These are phyloP conservation scores for Xylaria multiplex DNA, from an alignment of 2,329 filamentous ascomycete genomes.

Conservation along the genomic window DNA sequence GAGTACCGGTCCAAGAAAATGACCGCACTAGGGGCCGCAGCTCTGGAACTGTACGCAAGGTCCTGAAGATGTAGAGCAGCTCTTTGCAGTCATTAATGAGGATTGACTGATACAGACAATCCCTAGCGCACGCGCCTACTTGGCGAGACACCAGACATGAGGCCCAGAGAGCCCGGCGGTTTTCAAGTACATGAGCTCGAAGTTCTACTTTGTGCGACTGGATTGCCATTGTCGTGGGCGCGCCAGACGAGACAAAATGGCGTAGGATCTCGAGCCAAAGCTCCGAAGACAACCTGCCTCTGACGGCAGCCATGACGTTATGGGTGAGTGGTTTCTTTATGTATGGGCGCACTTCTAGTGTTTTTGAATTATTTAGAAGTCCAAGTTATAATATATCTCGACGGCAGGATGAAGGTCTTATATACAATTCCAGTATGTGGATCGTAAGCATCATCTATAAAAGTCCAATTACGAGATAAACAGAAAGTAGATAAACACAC, in stretches of 20 bases:
- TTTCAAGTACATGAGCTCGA: constrained; percentile 18
- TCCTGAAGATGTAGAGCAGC: constrained; percentile 20
- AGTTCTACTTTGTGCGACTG: constrained; percentile 14
- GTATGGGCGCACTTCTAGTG: constrained; percentile 1
- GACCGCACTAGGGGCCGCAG: constrained; percentile 18
- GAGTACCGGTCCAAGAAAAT: constrained; percentile 21
- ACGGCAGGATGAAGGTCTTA: too few species aligned
- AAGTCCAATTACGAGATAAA: too few species aligned
- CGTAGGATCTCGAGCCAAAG: constrained; percentile 21
- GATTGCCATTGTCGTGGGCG: constrained; percentile 18
- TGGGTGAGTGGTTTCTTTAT: neutral
- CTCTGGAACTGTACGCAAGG: constrained; percentile 18
- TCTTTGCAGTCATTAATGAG: constrained; percentile 22
- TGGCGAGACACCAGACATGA: constrained; percentile 20
- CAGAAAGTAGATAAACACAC: too few species aligned
- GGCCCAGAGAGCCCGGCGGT: constrained; percentile 15
- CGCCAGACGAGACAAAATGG: constrained; percentile 14
- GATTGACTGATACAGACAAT: constrained; percentile 16
- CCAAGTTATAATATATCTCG: too few species aligned
- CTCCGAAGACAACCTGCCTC: neutral
- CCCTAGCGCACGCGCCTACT: constrained; percentile 11
- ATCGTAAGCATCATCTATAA: too few species aligned
- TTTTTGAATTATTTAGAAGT: too few species aligned
- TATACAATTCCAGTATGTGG: too few species aligned
- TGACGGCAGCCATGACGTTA: constrained; percentile 7